These are phyloP conservation scores for Apiotrichum sp. DNA, from an alignment of 1,284 basidiomycete species.

Conservation along the genomic window DNA sequence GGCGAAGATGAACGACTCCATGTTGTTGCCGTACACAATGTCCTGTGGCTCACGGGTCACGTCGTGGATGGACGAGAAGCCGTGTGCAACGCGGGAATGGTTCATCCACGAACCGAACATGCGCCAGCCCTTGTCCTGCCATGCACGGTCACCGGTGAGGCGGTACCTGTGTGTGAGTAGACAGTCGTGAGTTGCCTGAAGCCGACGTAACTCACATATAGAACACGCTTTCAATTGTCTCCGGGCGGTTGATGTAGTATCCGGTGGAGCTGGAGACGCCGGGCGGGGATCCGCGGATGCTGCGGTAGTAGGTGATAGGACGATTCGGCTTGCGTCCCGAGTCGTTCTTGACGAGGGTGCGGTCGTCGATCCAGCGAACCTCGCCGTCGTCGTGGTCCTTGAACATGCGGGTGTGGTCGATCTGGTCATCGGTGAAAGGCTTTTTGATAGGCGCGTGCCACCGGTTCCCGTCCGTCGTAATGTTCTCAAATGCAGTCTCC, in stretches of 20 bases:
- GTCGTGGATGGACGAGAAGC: conserved; percentile 48
- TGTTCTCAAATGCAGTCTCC: conserved; percentile 26
- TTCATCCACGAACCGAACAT: conserved; percentile 56
- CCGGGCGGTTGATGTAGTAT: conserved; percentile 50
- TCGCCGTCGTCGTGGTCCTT: conserved; percentile 19
- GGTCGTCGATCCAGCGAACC: conserved; percentile 28
- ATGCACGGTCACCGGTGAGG: conserved; percentile 53
- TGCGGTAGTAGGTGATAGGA: conserved; percentile 35
- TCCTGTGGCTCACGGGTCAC: conserved; percentile 42
- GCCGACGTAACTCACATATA: conserved; percentile 37
- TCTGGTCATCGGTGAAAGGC: conserved; percentile 6
- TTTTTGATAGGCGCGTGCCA: conserved; percentile 19
- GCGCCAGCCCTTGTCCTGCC: conserved; percentile 56
- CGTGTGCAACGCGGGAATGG: conserved; percentile 40
- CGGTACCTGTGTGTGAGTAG: conserved; percentile 48
- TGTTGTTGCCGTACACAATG: conserved; percentile 32
- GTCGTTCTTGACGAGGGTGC: conserved; percentile 13
- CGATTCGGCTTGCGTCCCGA: conserved; percentile 20
- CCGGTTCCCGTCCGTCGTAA: conserved; percentile 15
- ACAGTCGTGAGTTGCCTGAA: neutral
- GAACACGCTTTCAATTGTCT: conserved; percentile 55
- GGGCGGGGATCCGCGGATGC: conserved; percentile 34
- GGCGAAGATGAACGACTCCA: conserved; percentile 54
- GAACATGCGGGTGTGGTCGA: conserved; percentile 21
- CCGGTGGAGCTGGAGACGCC: conserved; percentile 29